Evolutionary conservation across 23 red algal species (phyloP).

Genomic region (Gracilaria vermiculophylla): DNA sequence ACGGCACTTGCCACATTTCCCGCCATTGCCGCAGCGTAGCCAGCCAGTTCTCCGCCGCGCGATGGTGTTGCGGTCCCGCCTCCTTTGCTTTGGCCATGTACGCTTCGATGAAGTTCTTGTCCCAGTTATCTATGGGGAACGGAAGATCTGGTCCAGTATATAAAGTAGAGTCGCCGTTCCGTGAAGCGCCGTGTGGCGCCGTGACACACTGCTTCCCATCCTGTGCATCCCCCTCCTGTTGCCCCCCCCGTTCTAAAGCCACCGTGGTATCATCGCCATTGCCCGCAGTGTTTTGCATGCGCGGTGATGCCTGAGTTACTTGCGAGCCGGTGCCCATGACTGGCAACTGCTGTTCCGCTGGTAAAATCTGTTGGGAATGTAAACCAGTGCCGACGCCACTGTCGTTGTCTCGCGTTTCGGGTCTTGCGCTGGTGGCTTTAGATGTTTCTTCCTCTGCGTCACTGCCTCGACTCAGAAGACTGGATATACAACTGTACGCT

Average conservation of each 20-base stretch:
- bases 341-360: background rate
- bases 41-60: conserved; percentile 68
- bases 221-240: background rate
- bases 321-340: background rate
- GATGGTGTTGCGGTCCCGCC: conserved; percentile 70
- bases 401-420: background rate
- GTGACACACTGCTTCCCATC: background rate
- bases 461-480: background rate
- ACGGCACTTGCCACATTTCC: conserved; percentile 24
- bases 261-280: background rate
- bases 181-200: background rate
- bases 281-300: background rate
- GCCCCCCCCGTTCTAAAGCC: background rate
- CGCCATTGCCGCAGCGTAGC: conserved; percentile 46
- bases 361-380: background rate
- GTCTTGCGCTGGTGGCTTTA: background rate
- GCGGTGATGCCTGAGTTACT: background rate
- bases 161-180: background rate
- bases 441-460: background rate
- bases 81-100: conserved; percentile 72
- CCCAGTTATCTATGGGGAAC: conserved; percentile 4
- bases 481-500: conserved; percentile 40
- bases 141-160: background rate
- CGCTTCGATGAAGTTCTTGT: conserved; percentile 33
- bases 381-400: background rate